These are phyloP conservation scores for Caloboletus inedulis DNA, from an alignment of 1,284 basidiomycete species.

Conservation along the genomic window DNA sequence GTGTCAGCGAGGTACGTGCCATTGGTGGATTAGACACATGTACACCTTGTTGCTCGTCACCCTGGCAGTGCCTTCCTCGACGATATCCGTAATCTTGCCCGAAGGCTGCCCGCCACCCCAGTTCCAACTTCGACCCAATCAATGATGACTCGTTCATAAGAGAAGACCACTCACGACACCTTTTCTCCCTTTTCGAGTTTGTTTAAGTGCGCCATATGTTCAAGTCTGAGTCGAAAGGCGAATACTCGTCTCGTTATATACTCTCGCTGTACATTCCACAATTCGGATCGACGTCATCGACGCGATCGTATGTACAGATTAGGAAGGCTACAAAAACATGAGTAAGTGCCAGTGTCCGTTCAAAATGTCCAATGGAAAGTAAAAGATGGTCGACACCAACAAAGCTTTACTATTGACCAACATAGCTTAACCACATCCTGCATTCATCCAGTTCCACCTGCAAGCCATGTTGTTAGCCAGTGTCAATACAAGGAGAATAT, in stretches of 20 bases:
- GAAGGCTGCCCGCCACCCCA: constrained; percentile 30
- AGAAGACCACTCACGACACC: constrained; percentile 19
- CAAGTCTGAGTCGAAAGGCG: background rate
- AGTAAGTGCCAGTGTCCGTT: background rate
- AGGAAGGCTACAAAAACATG: constrained; percentile 6
- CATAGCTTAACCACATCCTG: constrained; percentile 19
- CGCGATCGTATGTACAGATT: constrained; percentile 16
- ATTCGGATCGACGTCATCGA: constrained; percentile 13
- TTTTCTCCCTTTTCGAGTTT: constrained; percentile 15
- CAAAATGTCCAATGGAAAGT: background rate
- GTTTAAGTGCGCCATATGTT: constrained; percentile 11
- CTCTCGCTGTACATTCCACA: background rate
- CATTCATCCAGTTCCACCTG: constrained; percentile 30
- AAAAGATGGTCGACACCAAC: background rate
- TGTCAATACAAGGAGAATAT: background rate
- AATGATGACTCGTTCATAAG: background rate
- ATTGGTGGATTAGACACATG: constrained; percentile 7
- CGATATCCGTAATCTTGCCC: constrained; percentile 33
- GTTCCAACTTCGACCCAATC: constrained; percentile 16
- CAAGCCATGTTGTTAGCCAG: constrained; percentile 2
- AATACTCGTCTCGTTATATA: background rate
- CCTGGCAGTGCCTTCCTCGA: constrained; percentile 36
- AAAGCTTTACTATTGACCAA: constrained; percentile 6
- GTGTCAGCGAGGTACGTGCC: background rate
- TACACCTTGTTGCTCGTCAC: constrained; percentile 40